Percentiles rank a stretch among this genome's conserved stretches.
Evolutionary conservation across 768 basidiomycete genomes (phyloP).

Genomic region (Mycena albidolilacea): DNA sequence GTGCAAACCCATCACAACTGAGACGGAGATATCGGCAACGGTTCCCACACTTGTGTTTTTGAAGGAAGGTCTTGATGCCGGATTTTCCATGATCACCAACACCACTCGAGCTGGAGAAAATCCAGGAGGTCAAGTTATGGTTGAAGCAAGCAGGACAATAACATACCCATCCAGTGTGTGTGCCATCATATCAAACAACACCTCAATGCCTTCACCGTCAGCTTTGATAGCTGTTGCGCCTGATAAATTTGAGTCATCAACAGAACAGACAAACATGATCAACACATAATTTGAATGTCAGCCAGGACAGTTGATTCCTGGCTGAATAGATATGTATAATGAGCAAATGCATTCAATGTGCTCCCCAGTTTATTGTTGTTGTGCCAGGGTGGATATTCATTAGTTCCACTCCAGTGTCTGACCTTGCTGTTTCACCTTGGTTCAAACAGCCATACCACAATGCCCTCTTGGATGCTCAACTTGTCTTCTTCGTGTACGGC

Average conservation of each 20-base stretch:
- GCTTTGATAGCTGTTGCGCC: neutral
- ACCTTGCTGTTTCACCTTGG: too few species aligned
- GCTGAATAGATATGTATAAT: too few species aligned
- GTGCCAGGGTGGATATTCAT: too few species aligned
- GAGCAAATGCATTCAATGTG: too few species aligned
- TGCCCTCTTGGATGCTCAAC: too few species aligned
- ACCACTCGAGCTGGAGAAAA: constrained; percentile 9
- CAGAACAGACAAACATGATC: neutral
- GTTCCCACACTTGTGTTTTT: constrained; percentile 5
- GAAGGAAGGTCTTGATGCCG: constrained; percentile 1
- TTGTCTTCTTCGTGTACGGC: too few species aligned
- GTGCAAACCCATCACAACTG: constrained; percentile 14
- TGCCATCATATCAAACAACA: too few species aligned
- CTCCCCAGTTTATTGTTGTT: too few species aligned
- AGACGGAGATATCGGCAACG: neutral
- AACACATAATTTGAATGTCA: neutral
- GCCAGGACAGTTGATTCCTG: neutral
- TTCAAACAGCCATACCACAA: too few species aligned
- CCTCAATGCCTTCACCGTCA: neutral
- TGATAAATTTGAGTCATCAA: neutral
- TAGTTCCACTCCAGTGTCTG: too few species aligned
- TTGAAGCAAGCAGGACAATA: neutral
- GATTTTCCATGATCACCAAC: constrained; percentile 19
- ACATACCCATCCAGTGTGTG: neutral
- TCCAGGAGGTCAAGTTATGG: neutral